A percentile compares a stretch with the other conserved stretches of the same genome.
These are phyloP conservation scores for Serendipita sp. DNA, from an alignment of 768 basidiomycete species.

Conservation along the genomic window DNA sequence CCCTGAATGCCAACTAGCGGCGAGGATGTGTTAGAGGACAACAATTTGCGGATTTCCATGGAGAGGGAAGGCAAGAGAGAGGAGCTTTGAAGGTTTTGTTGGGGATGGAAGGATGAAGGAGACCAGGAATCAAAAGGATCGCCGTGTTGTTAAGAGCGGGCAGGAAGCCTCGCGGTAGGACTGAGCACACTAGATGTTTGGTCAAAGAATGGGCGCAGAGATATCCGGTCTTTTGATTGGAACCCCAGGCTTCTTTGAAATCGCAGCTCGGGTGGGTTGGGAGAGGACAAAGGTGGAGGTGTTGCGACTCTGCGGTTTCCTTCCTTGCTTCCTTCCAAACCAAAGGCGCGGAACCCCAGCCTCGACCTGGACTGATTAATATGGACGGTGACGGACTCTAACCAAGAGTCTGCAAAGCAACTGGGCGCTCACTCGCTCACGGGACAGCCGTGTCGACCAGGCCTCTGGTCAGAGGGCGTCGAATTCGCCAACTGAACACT, in stretches of 20 bases:
- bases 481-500: too few species aligned
- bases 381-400: too few species aligned
- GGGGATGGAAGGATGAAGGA: neutral
- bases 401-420: too few species aligned
- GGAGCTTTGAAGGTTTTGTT: neutral
- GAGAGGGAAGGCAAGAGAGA: neutral
- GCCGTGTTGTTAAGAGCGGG: neutral
- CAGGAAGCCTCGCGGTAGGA: constrained; percentile 5
- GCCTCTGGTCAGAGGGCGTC: too few species aligned
- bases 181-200: neutral
- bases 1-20: neutral
- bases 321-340: too few species aligned
- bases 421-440: too few species aligned
- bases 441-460: too few species aligned
- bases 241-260: neutral
- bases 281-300: too few species aligned
- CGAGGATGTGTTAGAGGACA: neutral
- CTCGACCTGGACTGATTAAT: too few species aligned
- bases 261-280: neutral
- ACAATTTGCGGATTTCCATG: neutral
- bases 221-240: neutral
- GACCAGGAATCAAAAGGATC: neutral
- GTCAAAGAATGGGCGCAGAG: constrained; percentile 1
- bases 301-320: too few species aligned
- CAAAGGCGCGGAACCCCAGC: too few species aligned